Base-by-base conservation (phyloP, 352 stramenopile species). In the Globisporangium sylvaticum region DNA sequence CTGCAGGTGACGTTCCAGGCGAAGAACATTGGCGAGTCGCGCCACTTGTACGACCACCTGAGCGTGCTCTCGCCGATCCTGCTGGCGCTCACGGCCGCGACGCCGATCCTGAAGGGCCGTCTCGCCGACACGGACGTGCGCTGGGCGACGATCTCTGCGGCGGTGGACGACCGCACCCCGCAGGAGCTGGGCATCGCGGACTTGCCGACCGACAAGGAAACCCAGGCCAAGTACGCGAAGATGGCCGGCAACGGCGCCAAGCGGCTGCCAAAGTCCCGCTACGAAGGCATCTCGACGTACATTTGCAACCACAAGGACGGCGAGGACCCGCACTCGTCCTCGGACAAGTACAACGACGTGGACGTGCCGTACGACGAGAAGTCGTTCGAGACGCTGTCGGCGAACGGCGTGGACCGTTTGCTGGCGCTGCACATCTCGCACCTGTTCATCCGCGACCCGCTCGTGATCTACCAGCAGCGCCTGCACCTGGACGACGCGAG, bases 41-140 rank as follows among this genome's bases (percentile, higher is more conserved):
- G 98, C 42, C 98, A 98, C 74, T 85, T 99, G 76, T 99, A 99
- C 84, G 98, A 99, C 80, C 97, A 99, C 74, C 76, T 99, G 46
- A 97, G 95, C 31, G 97, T 99, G 31, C 91, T 99, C 53, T 97
- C 97, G 52, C 98, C 98, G 25, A 98, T 99, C 58, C 90, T 99
- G 81, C 88, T 99, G 77, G 97, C 98, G 55, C 76, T 99, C 27
- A 99, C 97, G 29, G 98, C 98, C 12, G 97, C 96, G n/a, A 99
- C 97, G 67, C 98, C 98, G 3, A 97, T 99, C 48, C 73, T 99
- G 39, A 98, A 98, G 64, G 98, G 98, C 39, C 84, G 78, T 9
- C 70, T 98, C 20, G 87, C 90, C 27, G 91, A 98, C 63, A 98
- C 91, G 52, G 94, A 98, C 74, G 89, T 96, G 66, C 84, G 95